phyloP scores from a whole-genome alignment of 257 asterid genomes.

The Solanum bulbocastanum region DNA sequence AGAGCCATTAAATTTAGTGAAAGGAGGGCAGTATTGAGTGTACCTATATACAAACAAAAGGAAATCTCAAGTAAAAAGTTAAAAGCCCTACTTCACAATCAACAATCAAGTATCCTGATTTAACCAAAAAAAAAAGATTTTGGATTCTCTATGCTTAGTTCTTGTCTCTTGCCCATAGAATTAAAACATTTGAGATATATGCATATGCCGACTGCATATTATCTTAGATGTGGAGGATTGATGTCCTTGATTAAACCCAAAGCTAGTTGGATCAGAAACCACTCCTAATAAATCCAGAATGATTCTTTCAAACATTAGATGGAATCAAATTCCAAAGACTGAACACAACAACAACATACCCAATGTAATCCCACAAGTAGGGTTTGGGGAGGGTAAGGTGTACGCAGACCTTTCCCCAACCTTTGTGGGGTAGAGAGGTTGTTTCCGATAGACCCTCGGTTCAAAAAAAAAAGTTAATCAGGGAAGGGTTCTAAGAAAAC shows the following conservation, averaged over 20 bases:
- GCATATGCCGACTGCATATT: background rate
- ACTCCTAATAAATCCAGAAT: background rate
- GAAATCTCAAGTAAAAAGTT: background rate
- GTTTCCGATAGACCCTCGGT: background rate
- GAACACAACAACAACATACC: background rate
- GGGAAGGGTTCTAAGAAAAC: background rate
- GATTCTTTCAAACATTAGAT: background rate
- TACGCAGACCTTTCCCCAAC: background rate
- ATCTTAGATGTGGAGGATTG: background rate
- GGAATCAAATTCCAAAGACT: background rate
- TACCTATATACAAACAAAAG: background rate
- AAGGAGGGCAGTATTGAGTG: background rate
- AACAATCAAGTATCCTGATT: background rate
- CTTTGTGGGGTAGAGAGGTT: background rate
- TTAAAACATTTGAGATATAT: background rate
- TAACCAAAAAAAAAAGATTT: background rate
- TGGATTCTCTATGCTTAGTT: background rate
- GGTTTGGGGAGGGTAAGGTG: background rate
- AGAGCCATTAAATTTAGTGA: background rate
- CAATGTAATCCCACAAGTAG: background rate
- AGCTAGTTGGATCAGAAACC: background rate
- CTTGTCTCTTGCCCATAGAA: background rate
- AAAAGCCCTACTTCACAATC: background rate
- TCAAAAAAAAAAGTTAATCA: too few relatives aligned
- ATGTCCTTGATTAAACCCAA: background rate